Base-by-base conservation (phyloP, 345 rosid species). In the Gossypium australe region DNA sequence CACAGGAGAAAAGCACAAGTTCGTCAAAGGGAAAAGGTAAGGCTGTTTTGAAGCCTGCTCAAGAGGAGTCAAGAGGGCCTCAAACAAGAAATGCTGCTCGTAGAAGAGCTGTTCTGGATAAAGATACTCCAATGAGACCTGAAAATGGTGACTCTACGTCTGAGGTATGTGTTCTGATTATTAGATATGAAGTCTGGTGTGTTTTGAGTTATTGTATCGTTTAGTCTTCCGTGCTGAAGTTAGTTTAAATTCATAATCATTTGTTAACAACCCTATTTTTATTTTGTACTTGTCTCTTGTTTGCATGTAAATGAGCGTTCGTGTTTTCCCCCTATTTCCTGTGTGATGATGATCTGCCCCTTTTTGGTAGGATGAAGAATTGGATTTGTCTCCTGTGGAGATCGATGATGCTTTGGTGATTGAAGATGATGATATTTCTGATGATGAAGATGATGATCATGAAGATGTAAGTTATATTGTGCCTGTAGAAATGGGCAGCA, bases 371-470 rank as follows among this genome's bases (percentile, higher is more conserved):
- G 98, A 96, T 86, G 99, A 96, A 72, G 98, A 93, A 69, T 71
- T 90, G 80, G 98, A 93, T 72, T 82, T 93, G 74, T 86, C 98
- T 74, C 97, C 97, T 2, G 97, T 88, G 18, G 98, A 92, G 70
- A 89, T 96, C 72, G 98, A 96, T 73, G 98, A 96, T 78, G 92
- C 97, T 34, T 86, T 93, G 85, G 92, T 96, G 82, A 93, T 96
- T 77, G 99, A 95, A 85, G 99, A 93, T 83, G 99, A 93, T 73
- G 99, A 92, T 78, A 85, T 96, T 64, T 96, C 98, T 68, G 97
- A 90, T 68, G 98, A 96, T 61, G 99, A 93, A 11, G 97, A 93
- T 67, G 97, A 88, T 57, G 98, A 95, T 71, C 89, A 93, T 71
- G 97, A 93, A 75, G 99, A 92, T 80, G 99, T 92, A 89, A 83